Evolutionary conservation across 1,284 basidiomycete species (phyloP).

Genomic region (Trichosporon inkin): DNA sequence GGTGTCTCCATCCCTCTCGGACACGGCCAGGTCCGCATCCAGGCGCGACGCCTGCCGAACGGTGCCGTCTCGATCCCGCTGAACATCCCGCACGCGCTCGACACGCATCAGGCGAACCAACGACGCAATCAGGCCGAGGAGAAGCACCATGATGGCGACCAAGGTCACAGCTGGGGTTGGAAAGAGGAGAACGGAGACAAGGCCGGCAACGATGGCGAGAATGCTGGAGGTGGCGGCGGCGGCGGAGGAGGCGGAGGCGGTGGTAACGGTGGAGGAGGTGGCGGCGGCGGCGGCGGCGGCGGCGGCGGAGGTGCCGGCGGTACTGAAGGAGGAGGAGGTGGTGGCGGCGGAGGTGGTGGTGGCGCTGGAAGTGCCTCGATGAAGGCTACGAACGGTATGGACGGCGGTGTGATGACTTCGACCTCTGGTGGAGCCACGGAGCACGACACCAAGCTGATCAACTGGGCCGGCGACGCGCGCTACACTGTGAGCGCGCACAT

Average conservation of each 20-base stretch:
- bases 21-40: not conserved
- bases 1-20: not conserved
- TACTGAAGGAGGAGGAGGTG: too few relatives aligned
- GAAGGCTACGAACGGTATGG: not conserved
- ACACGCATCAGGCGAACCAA: not conserved
- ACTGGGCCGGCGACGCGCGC: not conserved
- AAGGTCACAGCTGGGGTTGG: not conserved
- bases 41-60: not conserved
- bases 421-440: not conserved
- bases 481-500: conserved; percentile 1
- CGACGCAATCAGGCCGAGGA: not conserved
- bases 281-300: not conserved
- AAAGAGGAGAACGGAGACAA: not conserved
- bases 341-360: too few relatives aligned
- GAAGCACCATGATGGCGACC: not conserved
- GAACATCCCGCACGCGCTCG: not conserved
- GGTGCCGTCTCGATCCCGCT: not conserved
- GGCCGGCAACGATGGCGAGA: not conserved
- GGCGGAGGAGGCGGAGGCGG: not conserved
- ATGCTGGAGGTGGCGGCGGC: not conserved
- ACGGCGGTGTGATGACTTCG: not conserved
- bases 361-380: not conserved
- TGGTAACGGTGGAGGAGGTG: not conserved
- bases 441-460: not conserved
- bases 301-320: not conserved